Percentiles rank a stretch among this genome's conserved stretches.
phyloP scores from a whole-genome alignment of 495 filamentous ascomycete species.

The Ascodesmis nigricans region DNA sequence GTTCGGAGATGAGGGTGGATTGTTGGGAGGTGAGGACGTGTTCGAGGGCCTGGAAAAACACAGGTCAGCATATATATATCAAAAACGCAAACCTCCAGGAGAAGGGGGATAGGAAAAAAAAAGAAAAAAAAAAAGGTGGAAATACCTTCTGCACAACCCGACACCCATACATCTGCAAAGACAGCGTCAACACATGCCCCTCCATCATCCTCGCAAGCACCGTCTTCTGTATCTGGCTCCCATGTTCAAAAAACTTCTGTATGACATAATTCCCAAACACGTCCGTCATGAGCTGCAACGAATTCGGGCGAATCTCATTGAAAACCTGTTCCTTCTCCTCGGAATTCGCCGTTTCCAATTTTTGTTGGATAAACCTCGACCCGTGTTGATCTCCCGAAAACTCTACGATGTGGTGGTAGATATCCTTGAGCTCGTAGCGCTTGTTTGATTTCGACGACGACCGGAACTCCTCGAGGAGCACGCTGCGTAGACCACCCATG shows the following conservation, averaged over 20 bases:
- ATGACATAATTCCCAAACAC: slow-evolving; percentile 98
- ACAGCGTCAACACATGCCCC: slow-evolving; percentile 54
- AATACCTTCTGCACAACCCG: slow-evolving; percentile 81
- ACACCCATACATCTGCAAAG: slow-evolving; percentile 83
- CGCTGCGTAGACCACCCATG: slow-evolving; percentile 40
- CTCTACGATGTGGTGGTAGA: slow-evolving; percentile 74
- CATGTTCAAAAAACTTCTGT: slow-evolving; percentile 94
- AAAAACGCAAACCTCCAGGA: slow-evolving; percentile 7
- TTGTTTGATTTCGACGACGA: slow-evolving; percentile 52
- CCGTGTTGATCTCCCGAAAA: slow-evolving; percentile 92
- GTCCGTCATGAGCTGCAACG: slow-evolving; percentile 78
- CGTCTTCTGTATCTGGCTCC: slow-evolving; percentile 83
- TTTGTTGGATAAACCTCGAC: slow-evolving; percentile 87
- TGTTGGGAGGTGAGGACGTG: slow-evolving; percentile 83
- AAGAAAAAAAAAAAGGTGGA: slow-evolving; percentile 1
- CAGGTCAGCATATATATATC: slow-evolving; percentile 16
- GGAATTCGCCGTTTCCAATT: slow-evolving; percentile 82
- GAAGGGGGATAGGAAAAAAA: neutral
- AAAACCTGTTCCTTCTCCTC: slow-evolving; percentile 95
- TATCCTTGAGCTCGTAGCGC: slow-evolving; percentile 75
- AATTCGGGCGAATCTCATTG: slow-evolving; percentile 60
- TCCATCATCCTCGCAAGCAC: slow-evolving; percentile 70
- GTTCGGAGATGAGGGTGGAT: slow-evolving; percentile 58
- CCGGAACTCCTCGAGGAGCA: slow-evolving; percentile 59
- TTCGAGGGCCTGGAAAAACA: slow-evolving; percentile 50